Evolutionary conservation across 345 rosid genomes (phyloP).

Genomic region (Salix exigua): DNA sequence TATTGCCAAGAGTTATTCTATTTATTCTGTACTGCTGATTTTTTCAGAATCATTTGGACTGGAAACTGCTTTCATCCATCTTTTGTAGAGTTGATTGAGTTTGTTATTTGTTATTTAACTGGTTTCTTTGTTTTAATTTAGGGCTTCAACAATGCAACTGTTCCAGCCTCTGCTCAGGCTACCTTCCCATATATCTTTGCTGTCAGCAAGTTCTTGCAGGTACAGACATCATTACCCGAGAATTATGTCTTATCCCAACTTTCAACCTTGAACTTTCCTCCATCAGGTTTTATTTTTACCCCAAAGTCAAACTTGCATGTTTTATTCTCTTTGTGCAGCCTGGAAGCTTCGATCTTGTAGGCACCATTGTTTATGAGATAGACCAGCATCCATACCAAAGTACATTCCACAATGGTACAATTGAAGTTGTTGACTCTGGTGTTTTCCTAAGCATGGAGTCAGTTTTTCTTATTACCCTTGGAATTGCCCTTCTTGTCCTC

Average conservation of each 20-base stretch:
- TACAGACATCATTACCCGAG: slow-evolving; percentile 14
- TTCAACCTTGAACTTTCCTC: neutral
- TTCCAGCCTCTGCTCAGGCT: slow-evolving; percentile 68
- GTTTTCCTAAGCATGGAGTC: slow-evolving; percentile 78
- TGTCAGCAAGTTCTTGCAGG: slow-evolving; percentile 90
- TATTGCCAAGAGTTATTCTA: neutral
- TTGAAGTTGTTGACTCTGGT: slow-evolving; percentile 87
- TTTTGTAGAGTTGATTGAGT: neutral
- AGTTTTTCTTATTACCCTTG: slow-evolving; percentile 75
- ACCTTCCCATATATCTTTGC: slow-evolving; percentile 76
- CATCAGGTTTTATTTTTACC: neutral
- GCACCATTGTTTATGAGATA: slow-evolving; percentile 66
- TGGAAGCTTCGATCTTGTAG: slow-evolving; percentile 90
- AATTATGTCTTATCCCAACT: neutral
- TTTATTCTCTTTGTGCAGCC: slow-evolving; percentile 39
- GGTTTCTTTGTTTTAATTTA: slow-evolving; percentile 25
- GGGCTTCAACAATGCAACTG: slow-evolving; percentile 80
- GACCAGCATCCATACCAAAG: slow-evolving; percentile 73
- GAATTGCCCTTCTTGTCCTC: slow-evolving; percentile 54
- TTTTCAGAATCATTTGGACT: neutral
- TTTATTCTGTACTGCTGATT: neutral
- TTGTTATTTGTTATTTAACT: neutral
- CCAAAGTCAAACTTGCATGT: neutral
- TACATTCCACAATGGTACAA: slow-evolving; percentile 74
- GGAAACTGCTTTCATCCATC: neutral